These are phyloP conservation scores for Stagonosporopsis vannaccii DNA, from an alignment of 2,329 filamentous ascomycete species.

Conservation along the genomic window DNA sequence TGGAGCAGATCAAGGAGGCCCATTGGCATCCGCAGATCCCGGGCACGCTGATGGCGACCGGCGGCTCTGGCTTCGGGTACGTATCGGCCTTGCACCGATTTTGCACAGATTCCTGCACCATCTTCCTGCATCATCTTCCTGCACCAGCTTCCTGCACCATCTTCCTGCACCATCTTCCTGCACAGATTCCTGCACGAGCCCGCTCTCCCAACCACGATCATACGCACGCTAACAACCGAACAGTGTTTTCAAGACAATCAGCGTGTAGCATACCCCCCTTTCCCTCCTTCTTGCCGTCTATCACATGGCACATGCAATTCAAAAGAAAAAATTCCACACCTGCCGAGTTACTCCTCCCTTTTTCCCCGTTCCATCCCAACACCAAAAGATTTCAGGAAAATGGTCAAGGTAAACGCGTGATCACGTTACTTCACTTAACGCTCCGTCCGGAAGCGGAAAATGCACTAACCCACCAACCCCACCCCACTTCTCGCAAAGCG, in stretches of 20 bases:
- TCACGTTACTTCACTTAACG: slow-evolving; percentile 24
- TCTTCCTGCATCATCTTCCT: no score
- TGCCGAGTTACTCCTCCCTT: background rate
- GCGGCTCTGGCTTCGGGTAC: slow-evolving; percentile 79
- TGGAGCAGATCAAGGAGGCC: slow-evolving; percentile 91
- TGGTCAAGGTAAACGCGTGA: slow-evolving; percentile 26
- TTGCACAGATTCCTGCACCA: no score
- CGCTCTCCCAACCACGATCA: no score
- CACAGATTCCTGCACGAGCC: no score
- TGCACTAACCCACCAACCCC: background rate
- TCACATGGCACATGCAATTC: no score
- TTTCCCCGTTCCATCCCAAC: no score
- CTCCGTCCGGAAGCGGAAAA: slow-evolving; percentile 9
- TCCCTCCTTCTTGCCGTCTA: background rate
- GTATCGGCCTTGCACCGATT: slow-evolving; percentile 21
- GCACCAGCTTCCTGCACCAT: no score
- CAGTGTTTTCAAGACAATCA: slow-evolving; percentile 52
- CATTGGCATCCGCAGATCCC: slow-evolving; percentile 99
- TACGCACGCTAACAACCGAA: slow-evolving; percentile 7
- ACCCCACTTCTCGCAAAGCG: background rate
- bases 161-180: no score
- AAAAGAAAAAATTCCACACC: background rate
- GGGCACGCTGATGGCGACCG: slow-evolving; percentile 86
- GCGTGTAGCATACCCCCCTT: slow-evolving; percentile 38
- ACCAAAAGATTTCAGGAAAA: no score